Conservation (phyloP, 805 yeast species). For the Wickerhamiella sergipiensis region DNA sequence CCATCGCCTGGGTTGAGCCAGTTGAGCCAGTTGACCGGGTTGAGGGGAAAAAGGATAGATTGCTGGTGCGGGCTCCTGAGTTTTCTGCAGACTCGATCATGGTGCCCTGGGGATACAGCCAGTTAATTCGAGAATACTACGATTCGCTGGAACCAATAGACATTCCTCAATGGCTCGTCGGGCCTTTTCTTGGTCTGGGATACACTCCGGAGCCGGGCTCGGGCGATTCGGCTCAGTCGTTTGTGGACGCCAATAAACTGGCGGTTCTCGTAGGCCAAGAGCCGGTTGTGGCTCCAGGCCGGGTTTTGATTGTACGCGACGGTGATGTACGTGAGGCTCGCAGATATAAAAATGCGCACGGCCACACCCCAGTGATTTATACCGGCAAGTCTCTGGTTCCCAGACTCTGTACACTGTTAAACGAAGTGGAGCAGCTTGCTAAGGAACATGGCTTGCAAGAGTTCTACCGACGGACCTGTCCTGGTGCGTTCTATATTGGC, state of each 20-base stretch:
- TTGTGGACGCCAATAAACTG: background rate
- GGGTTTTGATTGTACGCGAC: background rate
- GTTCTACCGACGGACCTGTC: background rate
- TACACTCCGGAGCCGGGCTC: background rate
- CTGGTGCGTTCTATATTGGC: background rate
- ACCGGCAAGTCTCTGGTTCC: background rate
- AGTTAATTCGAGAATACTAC: background rate
- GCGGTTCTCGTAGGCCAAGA: background rate
- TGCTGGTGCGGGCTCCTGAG: background rate
- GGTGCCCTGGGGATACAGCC: background rate
- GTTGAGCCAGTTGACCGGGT: no score
- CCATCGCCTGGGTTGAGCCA: background rate
- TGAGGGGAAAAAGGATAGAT: no score
- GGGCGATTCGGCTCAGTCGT: background rate
- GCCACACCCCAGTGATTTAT: no score
- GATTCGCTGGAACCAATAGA: background rate
- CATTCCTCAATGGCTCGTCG: background rate
- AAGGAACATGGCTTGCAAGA: background rate
- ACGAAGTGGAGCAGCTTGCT: background rate
- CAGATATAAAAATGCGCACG: no score
- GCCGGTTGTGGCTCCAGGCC: background rate
- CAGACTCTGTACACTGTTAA: background rate
- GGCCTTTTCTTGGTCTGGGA: background rate
- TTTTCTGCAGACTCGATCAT: background rate
- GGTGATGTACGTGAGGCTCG: no score